These are phyloP conservation scores for Bonia amplexicaulis DNA, from an alignment of 176 grass and related monocot species.

Conservation along the genomic window DNA sequence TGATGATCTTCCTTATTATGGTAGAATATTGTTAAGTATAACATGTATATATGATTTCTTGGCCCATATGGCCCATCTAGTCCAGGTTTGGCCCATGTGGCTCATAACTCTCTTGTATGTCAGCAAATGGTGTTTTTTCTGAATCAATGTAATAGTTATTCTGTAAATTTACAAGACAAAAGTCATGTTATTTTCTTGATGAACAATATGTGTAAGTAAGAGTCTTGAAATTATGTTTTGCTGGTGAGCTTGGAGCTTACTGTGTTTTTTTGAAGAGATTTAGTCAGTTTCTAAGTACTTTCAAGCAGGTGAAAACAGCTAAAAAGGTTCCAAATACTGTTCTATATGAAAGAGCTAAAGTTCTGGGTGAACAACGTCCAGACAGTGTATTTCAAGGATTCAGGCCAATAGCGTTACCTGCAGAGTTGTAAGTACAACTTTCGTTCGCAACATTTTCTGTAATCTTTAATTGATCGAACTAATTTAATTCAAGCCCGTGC, in stretches of 20 bases:
- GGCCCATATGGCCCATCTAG: too few relatives aligned
- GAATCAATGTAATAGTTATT: not conserved
- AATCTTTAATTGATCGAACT: not conserved
- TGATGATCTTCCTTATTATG: too few relatives aligned
- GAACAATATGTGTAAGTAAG: not conserved
- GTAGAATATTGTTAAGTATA: too few relatives aligned
- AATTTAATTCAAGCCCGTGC: not conserved
- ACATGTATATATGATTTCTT: not conserved
- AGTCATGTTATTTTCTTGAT: not conserved
- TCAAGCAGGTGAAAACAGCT: conserved; percentile 40
- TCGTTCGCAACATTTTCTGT: not conserved
- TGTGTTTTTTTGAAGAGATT: not conserved
- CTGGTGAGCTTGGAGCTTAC: not conserved
- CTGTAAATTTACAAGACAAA: not conserved
- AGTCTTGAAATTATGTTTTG: not conserved
- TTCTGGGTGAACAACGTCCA: conserved; percentile 59
- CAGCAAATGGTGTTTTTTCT: not conserved
- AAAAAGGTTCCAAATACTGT: conserved; percentile 73
- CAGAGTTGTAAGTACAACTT: conserved; percentile 56
- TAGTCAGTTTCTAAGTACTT: not conserved
- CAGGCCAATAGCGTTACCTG: conserved; percentile 64
- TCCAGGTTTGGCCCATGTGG: too few relatives aligned
- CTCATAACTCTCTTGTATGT: not conserved
- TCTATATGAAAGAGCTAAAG: conserved; percentile 77
- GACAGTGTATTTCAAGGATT: conserved; percentile 81